phyloP scores from a whole-genome alignment of 805 yeast genomes.

The Danielia oregonensis region DNA sequence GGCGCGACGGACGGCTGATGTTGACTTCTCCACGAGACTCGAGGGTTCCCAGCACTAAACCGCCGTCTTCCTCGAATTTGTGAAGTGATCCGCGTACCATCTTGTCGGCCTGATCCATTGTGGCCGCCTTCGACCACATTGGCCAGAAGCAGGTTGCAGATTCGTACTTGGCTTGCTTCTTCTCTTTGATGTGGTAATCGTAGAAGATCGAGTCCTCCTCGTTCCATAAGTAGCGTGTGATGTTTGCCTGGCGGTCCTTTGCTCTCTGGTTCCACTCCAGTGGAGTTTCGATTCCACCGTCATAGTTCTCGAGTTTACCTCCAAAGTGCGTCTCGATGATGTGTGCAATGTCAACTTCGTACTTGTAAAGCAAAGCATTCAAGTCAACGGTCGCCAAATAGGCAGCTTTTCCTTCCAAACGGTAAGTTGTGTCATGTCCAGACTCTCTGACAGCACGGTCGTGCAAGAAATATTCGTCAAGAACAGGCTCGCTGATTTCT shows the following conservation, averaged over 20 bases:
- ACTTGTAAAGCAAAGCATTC: slow-evolving; percentile 81
- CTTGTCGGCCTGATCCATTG: slow-evolving; percentile 60
- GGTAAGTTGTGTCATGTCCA: slow-evolving; percentile 91
- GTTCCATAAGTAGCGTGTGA: slow-evolving; percentile 79
- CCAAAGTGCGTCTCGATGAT: slow-evolving; percentile 56
- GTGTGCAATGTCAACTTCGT: slow-evolving; percentile 78
- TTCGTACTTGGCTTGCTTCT: slow-evolving; percentile 62
- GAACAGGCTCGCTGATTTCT: slow-evolving; percentile 64
- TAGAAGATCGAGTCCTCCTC: slow-evolving; percentile 72
- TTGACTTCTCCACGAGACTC: slow-evolving; percentile 69
- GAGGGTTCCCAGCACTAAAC: slow-evolving; percentile 80
- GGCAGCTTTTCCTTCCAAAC: slow-evolving; percentile 89
- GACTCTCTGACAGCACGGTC: slow-evolving; percentile 95
- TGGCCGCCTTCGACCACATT: slow-evolving; percentile 74
- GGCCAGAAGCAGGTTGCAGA: slow-evolving; percentile 93
- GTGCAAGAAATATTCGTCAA: slow-evolving; percentile 85
- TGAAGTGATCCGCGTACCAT: slow-evolving; percentile 57
- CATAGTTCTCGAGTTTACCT: slow-evolving; percentile 34
- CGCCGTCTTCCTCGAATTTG: slow-evolving; percentile 82
- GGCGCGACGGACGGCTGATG: slow-evolving; percentile 76
- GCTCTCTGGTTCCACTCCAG: slow-evolving; percentile 65
- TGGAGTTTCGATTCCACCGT: slow-evolving; percentile 39
- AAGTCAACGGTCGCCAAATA: slow-evolving; percentile 87
- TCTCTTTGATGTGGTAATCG: slow-evolving; percentile 70
- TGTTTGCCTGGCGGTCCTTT: slow-evolving; percentile 44